Evolutionary conservation across 2,329 filamentous ascomycete genomes (phyloP), one percentile per base, ranked within the genome.

Genomic region (Hortaea sp.): DNA sequence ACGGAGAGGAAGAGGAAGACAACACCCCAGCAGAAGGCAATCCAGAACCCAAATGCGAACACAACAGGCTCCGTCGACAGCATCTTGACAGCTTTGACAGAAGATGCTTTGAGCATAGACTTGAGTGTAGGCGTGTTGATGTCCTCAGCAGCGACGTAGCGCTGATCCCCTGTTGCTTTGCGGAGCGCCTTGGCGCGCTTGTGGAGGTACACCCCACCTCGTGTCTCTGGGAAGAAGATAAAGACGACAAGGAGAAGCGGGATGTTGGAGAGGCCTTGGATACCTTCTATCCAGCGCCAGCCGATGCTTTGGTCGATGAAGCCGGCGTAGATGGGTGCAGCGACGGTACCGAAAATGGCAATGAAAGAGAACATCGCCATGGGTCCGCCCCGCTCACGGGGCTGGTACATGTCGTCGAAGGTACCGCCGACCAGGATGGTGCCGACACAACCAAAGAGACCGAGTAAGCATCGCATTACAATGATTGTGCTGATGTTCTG

Each of bases 281-380:
- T 70, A 43, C 72, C 73, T 57, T 76, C 66, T n/a, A 75, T 68
- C 73, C 73, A 76, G 45, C 73, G 63, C 73, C 73, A 76, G 45
- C 72, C 72, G 20, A 76, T 63, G 37, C 69, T 62, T 55, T 74
- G 63, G 57, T 75, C 71, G 56, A 76, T 74, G 63, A 75, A 75
- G 39, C 73, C 71, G 41, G 72, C 70, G 55, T 76, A 75, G 53
- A 76, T 74, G 29, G 73, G 73, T 3, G 73, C 73, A 5, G 65
- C 70, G 28, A 76, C 72, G 7, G 73, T 76, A 39, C 73, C 73
- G 47, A 74, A 65, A 46, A 74, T 74, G 50, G 71, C 70, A 38
- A 74, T 63, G 60, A 66, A 74, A 10, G 68, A 65, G 63, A 73
- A 74, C 45, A 66, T 64, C 7, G 71, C 69, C 69, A 74, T 72